Base-by-base conservation (phyloP, 805 yeast species). In the Starmera quercuum region DNA sequence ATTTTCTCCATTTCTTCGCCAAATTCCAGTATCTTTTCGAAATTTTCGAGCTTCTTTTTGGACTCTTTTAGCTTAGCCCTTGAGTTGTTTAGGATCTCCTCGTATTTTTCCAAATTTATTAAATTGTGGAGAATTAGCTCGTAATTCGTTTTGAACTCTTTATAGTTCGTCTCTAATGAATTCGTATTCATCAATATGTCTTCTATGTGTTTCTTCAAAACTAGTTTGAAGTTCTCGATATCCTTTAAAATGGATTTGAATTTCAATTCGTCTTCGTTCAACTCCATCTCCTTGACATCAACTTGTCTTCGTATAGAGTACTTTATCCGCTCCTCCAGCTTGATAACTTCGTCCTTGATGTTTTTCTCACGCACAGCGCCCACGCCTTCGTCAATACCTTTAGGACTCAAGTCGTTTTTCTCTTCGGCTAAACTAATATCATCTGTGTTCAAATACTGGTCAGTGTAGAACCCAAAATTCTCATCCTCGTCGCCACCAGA, bases 271-370 rank as follows among this genome's bases (percentile, higher is more conserved):
- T 32, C 28, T 7, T 26, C 26, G 8, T 7, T 13, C 7, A 26
- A 26, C 21, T 32, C 34, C 5, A 25, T 26, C n/a, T 32, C 34
- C 7, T 32, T 32, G 9, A 26, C 13, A 14, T 32, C 34, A 15
- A 32, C 20, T 20, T 32, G 34, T 15, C 12, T 17, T 12, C 23
- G 10, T 13, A 32, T 15, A 11, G 18, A 26, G 3, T 13, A 10
- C 3, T 25, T 26, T 8, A 32, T 32, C 3, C 21, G 5, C 8
- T 15, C 20, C 9, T 32, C 30, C 12, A 32, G 6, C 12, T 26
- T 11, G 4, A 7, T 12, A 15, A 32, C 23, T 8, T 20, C 25
- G 9, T 22, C 29, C 13, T 27, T 27, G n/a, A 27, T 18, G 19
- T 18, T 12, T 11, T 17, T 16, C 12, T 7, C 19, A 12, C 19